Evolutionary conservation across 805 yeast species (phyloP).

Genomic region (Saccharomyces eubayanus): DNA sequence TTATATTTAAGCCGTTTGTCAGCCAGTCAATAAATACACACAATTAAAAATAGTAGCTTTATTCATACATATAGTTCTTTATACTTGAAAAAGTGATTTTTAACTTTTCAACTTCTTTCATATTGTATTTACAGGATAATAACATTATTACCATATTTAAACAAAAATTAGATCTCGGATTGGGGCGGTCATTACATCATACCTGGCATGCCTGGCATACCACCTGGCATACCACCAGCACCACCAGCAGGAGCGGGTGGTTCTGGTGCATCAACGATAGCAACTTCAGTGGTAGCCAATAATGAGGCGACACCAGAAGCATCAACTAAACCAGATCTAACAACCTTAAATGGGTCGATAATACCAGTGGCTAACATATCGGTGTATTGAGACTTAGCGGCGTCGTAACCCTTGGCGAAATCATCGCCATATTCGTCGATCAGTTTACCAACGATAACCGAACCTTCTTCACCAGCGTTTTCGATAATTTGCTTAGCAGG

Average conservation of each 20-base stretch:
- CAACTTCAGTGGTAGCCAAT: conserved; percentile 97
- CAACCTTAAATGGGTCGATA: conserved; percentile 97
- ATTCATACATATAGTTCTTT: neutral
- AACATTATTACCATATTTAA: neutral
- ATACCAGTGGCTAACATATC: conserved; percentile 97
- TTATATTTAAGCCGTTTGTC: neutral
- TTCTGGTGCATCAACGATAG: conserved; percentile 90
- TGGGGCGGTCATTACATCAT: conserved; percentile 25
- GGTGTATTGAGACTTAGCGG: conserved; percentile 85
- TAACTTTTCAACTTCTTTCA: neutral
- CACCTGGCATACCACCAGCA: conserved; percentile 40
- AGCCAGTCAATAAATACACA: neutral
- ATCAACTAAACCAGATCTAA: conserved; percentile 88
- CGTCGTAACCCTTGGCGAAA: conserved; percentile 86
- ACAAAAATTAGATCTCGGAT: neutral
- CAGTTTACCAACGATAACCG: conserved; percentile 91
- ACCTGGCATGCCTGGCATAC: conserved; percentile 63
- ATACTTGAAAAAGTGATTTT: neutral
- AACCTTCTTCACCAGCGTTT: conserved; percentile 96
- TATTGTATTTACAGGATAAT: neutral
- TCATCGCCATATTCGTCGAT: conserved; percentile 45
- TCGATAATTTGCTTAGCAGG: conserved; percentile 94
- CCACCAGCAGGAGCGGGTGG: conserved; percentile 57
- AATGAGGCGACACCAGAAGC: conserved; percentile 97
- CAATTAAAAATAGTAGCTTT: neutral